Evolutionary conservation across 441 rosid genomes (phyloP), one percentile per base, ranked within the genome.

Genomic region (Populus hybrid): DNA sequence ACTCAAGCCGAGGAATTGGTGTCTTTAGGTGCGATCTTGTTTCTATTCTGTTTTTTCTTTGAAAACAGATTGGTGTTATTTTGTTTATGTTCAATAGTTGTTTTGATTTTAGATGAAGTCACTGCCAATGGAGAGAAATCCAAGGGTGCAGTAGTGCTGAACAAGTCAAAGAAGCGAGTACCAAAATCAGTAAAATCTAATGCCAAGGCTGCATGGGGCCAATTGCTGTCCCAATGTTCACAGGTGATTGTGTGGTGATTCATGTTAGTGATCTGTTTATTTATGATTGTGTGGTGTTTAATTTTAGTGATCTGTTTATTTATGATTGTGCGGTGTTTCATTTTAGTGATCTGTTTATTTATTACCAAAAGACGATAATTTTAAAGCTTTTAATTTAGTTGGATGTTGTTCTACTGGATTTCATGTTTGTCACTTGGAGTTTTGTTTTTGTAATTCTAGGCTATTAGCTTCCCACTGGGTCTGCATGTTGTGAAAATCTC

Each of bases 171-270:
- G 91, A 94, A 89, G 84, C 84, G 87, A 46, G 67, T 78, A 3
- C 34, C 82, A 1, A 90, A 89, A 82, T 53, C 87, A 24, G 80
- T 74, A 10, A 91, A 87, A 77, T 77, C 78, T 70, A 84, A 76
- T 76, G 80, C 87, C 21, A 89, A 87, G 80, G 83, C 80, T 81
- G 93, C 97, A n/a, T 97, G 98, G 98, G 99, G 90, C 40, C 91
- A 90, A 85, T 89, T 97, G 80, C 92, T 97, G 79, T 94, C 98
- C 5, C 97, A 94, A 92, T 90, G 86, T 77, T 76, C 93, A 67
- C 89, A 89, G 97, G 99, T 90, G 42, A 36, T 85, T 74, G 21
- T 10, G 7, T 63, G 42, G 34, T 70, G 3, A 30, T 30, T 30
- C 32, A 30, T 30, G 32, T 30, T 30, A 30, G 32, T 30, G 32